phyloP scores from a whole-genome alignment of 176 grass and related monocot genomes.

The Alloteropsis semialata region DNA sequence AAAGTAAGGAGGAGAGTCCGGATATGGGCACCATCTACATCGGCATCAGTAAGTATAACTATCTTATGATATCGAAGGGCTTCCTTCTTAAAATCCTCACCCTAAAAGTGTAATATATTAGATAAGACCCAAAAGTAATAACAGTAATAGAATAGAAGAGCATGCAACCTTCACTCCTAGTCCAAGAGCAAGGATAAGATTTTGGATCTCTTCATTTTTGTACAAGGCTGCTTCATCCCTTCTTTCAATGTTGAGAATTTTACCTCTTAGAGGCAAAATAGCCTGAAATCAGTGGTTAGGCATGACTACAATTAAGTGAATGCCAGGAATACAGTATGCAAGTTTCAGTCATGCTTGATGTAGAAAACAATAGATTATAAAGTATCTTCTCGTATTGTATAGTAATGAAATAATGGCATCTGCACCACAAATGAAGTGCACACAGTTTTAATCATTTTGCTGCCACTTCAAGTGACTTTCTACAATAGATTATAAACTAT shows the following conservation, averaged over 20 bases:
- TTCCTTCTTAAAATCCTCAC: constrained; percentile 99
- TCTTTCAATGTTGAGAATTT: constrained; percentile 98
- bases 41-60: constrained; percentile 93
- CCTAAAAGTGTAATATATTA: constrained; percentile 61
- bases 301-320: constrained; percentile 18
- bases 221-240: constrained; percentile 98
- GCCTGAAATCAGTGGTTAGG: constrained; percentile 63
- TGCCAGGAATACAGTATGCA: neutral
- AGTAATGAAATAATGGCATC: neutral
- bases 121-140: constrained; percentile 2
- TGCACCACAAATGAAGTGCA: neutral
- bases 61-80: constrained; percentile 95
- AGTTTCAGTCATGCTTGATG: neutral
- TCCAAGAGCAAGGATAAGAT: constrained; percentile 90
- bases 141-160: constrained; percentile 11
- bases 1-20: constrained; percentile 95
- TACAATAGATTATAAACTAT: constrained; percentile 6
- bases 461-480: too few relatives aligned
- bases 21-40: constrained; percentile 98
- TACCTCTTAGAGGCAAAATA: constrained; percentile 89
- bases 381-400: neutral
- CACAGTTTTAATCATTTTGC: neutral
- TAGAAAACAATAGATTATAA: constrained; percentile 5
- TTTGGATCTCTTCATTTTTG: constrained; percentile 99
- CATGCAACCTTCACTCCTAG: constrained; percentile 86